Evolutionary conservation across 2,329 filamentous ascomycete species (phyloP), one percentile per base, ranked within the genome.

Genomic region (Aaosphaeria arxii): DNA sequence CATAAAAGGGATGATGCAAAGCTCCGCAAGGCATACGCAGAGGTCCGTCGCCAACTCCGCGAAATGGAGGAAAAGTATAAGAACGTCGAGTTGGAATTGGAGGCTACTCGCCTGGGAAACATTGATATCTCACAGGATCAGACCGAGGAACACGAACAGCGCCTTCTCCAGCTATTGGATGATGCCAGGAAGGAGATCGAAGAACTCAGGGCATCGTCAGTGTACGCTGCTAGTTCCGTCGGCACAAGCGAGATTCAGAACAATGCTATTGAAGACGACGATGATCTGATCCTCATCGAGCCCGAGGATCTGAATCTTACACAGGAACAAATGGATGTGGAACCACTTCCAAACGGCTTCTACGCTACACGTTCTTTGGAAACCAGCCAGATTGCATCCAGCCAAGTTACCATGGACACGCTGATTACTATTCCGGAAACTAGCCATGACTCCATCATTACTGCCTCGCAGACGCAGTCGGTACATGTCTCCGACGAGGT

Each of bases 61-160:
- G 62, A 66, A 35, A 69, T 65, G 46, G 66, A 75, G 38, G 55
- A 69, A 11, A 59, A 64, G 29, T 64, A 67, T 31, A 54, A 59
- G 9, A 65, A 74, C 33, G 55, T 74, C 1, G 69, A 73, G 48
- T 62, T 60, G 46, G 64, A 69, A 47, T 62, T 65, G 1, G 65
- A 69, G 44, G 62, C 63, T 4, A 52, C 62, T 31, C 71, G 71
- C 40, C 43, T 71, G 41, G 70, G 67, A 35, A 54, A 64, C 40
- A 72, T 74, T 42, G 64, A 72, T 33, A 61, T 72, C 47, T 61
- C 61, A 17, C 63, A 71, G 11, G 70, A 66, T 36, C 55, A 66
- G 35, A 61, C 61, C 11, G 58, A 65, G 6, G 62, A 70, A 28
- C 58, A 70, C 6, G 54, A 63, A 32, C 53, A 67, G 41, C 61